Base-by-base conservation (phyloP, 192 early-diverging fungal species). In the Linderina pennispora region DNA sequence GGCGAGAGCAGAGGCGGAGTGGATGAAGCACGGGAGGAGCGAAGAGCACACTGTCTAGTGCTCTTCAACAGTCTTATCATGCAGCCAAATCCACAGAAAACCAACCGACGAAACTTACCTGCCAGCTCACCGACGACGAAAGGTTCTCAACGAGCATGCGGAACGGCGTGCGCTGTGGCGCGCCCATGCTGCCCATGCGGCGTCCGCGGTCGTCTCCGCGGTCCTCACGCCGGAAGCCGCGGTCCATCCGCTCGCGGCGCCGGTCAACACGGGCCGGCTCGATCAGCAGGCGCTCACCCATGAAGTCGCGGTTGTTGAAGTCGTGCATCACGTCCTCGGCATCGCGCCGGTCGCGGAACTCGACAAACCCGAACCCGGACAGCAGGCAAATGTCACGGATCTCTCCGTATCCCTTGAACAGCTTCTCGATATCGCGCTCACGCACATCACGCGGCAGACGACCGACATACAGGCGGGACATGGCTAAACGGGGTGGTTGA, bases 301-400 rank as follows among this genome's bases (percentile, higher is more conserved):
- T 64, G 44, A 91, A 97, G 23, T 80, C 67, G 33, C 78, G 82
- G 51, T 81, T 88, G 53, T 94, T 80, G 57, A 89, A 78, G 43
- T 87, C 80, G 36, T 90, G 78, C 43, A 97, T 86, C 20, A 86
- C 90, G 75, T 94, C 90, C 37, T 87, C 77, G 37, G 92, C 92
- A 75, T 97, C 94, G 42, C 84, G 76, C 16, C 68, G 65, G 60
- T 91, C 84, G 37, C 81, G 81, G 57, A 90, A 95, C 74, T 97
- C 94, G 25, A 97, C 89, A 77, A 97, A 97, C 20, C 88, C 91
- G 71, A 91, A 97, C 17, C 93, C 91, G 22, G 78, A 75, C 57
- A 87, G 77, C 49, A 89, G 57, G 45, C 85, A 86, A 33, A 92
- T 81, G 58, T 93, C 90, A 57, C 77, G 71, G 55, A 92, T 82